phyloP scores from a whole-genome alignment of 129 eudicot genomes.

The Deinandra increscens region DNA sequence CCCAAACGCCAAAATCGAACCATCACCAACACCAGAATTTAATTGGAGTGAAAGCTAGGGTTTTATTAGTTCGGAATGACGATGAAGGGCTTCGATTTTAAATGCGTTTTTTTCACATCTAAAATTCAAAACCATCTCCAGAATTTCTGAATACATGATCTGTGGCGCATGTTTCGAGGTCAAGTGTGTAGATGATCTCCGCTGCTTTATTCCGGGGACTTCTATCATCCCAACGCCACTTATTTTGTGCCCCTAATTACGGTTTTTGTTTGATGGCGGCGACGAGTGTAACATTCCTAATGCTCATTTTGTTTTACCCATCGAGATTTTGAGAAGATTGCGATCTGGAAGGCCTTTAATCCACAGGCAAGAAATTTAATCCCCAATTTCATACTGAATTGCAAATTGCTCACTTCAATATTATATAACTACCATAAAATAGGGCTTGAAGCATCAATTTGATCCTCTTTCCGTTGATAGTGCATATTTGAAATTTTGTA shows the following conservation, averaged over 20 bases:
- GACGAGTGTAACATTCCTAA: slow-evolving; percentile 83
- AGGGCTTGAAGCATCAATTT: neutral
- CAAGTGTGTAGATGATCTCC: slow-evolving; percentile 79
- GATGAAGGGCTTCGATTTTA: too few relatives aligned
- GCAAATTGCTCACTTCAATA: neutral
- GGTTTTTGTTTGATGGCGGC: slow-evolving; percentile 83
- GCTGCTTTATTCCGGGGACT: slow-evolving; percentile 91
- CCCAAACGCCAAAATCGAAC: too few relatives aligned
- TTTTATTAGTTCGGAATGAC: too few relatives aligned
- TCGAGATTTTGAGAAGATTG: slow-evolving; percentile 92
- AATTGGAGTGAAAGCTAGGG: too few relatives aligned
- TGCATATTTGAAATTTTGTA: neutral
- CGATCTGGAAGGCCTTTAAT: slow-evolving; percentile 91
- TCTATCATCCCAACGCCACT: slow-evolving; percentile 87
- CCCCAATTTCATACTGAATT: neutral
- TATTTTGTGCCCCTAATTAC: slow-evolving; percentile 90
- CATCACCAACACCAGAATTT: too few relatives aligned
- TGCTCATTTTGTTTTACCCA: slow-evolving; percentile 84
- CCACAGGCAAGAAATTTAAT: slow-evolving; percentile 45
- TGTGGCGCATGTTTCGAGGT: slow-evolving; percentile 90
- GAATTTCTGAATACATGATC: too few relatives aligned
- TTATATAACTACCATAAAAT: neutral
- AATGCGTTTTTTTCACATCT: too few relatives aligned
- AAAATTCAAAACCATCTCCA: too few relatives aligned
- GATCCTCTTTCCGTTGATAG: neutral